These are phyloP conservation scores for Calonectria ilicicola DNA, from an alignment of 2,329 filamentous ascomycete genomes.

Conservation along the genomic window DNA sequence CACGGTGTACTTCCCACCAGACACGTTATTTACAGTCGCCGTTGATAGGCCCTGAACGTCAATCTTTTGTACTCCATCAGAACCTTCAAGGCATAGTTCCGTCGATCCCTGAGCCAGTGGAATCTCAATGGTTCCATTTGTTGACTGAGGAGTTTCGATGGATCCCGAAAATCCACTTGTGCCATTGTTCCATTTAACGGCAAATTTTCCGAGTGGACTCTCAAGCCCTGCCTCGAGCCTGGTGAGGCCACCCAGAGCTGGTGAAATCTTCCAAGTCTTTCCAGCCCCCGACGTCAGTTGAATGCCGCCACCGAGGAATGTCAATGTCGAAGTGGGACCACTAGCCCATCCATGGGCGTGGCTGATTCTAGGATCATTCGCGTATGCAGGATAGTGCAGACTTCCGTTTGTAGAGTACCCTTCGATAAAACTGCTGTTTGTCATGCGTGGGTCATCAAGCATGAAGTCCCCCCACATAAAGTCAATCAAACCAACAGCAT, in stretches of 20 bases:
- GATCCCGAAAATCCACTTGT: neutral
- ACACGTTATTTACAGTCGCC: neutral
- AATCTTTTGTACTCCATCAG: neutral
- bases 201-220: neutral
- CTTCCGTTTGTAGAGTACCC: neutral
- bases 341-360: neutral
- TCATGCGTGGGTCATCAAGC: neutral
- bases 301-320: neutral
- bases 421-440: neutral
- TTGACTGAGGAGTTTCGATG: neutral
- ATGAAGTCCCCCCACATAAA: neutral
- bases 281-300: neutral
- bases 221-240: neutral
- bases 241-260: neutral
- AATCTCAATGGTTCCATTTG: neutral
- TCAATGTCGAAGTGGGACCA: neutral
- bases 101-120: neutral
- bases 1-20: neutral
- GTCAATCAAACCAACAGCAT: neutral
- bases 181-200: neutral
- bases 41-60: neutral
- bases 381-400: neutral
- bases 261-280: neutral
- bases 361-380: neutral
- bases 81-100: neutral